A percentile compares a stretch with the other conserved stretches of the same genome.
These are phyloP conservation scores for Fusarium tricinctum DNA, from an alignment of 2,329 filamentous ascomycete species.

Conservation along the genomic window DNA sequence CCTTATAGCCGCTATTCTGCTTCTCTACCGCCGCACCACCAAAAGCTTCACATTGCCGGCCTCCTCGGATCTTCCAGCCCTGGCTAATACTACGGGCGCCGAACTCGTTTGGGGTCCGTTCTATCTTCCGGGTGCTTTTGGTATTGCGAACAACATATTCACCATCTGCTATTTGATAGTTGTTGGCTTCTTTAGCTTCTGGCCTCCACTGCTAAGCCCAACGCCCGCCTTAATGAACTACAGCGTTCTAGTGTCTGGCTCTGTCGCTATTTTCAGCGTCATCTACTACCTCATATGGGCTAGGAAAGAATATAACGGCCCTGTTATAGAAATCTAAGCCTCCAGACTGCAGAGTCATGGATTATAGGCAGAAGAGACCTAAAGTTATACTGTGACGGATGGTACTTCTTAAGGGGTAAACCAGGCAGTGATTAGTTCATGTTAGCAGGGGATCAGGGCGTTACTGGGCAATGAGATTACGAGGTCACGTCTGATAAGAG, in stretches of 20 bases:
- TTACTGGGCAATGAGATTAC: no score
- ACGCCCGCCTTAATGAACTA: conserved; percentile 62
- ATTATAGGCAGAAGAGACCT: no score
- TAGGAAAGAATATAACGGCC: conserved; percentile 61
- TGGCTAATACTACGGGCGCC: conserved; percentile 50
- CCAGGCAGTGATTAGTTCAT: no score
- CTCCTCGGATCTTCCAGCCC: conserved; percentile 41
- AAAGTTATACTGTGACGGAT: no score
- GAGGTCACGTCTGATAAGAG: no score
- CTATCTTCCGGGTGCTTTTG: conserved; percentile 64
- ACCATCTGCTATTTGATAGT: conserved; percentile 67
- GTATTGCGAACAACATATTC: conserved; percentile 67
- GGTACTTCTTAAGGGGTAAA: no score
- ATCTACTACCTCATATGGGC: conserved; percentile 62
- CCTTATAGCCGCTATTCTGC: conserved; percentile 47
- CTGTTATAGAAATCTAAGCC: conserved; percentile 52
- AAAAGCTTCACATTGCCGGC: conserved; percentile 48
- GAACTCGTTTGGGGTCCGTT: conserved; percentile 68
- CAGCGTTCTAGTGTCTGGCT: conserved; percentile 60
- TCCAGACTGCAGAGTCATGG: no score
- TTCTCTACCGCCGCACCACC: conserved; percentile 51
- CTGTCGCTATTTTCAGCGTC: conserved; percentile 59
- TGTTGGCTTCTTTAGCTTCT: conserved; percentile 70
- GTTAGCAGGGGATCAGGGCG: no score
- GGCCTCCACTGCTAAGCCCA: conserved; percentile 55